A percentile compares a stretch with the other conserved stretches of the same genome.
phyloP scores from a whole-genome alignment of 768 basidiomycete genomes.

The Pholiota molesta region DNA sequence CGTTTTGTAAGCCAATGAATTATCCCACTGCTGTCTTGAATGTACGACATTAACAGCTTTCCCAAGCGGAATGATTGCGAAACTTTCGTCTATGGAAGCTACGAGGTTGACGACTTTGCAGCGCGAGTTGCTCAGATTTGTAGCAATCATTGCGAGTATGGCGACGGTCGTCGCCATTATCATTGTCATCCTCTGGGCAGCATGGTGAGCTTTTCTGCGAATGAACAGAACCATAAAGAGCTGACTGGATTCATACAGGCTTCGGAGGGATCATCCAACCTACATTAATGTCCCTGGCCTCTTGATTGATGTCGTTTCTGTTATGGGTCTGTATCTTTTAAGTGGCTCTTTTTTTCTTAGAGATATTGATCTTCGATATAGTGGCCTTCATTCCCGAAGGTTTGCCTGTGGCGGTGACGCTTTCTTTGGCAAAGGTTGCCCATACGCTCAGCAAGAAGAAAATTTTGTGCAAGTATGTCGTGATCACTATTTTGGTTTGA shows the following conservation, averaged over 20 bases:
- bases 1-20: constrained; percentile 36
- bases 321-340: constrained; percentile 40
- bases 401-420: constrained; percentile 54
- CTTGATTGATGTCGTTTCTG: constrained; percentile 60
- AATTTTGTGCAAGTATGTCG: constrained; percentile 42
- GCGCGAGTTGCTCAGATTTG: constrained; percentile 56
- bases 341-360: background rate
- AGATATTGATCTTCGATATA: constrained; percentile 22
- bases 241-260: constrained; percentile 28
- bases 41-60: background rate
- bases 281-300: constrained; percentile 54
- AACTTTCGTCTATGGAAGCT: constrained; percentile 39
- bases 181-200: constrained; percentile 53
- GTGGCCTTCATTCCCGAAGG: constrained; percentile 52
- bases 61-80: constrained; percentile 36
- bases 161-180: constrained; percentile 46
- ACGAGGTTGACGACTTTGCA: constrained; percentile 51
- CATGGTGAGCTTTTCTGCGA: constrained; percentile 22
- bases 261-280: constrained; percentile 38
- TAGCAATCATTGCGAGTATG: constrained; percentile 50
- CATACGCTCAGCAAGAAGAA: constrained; percentile 48
- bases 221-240: background rate
- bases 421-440: constrained; percentile 47
- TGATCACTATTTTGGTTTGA: background rate
- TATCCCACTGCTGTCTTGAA: background rate